phyloP scores from a whole-genome alignment of 257 asterid species.

The Primulina eburnea region DNA sequence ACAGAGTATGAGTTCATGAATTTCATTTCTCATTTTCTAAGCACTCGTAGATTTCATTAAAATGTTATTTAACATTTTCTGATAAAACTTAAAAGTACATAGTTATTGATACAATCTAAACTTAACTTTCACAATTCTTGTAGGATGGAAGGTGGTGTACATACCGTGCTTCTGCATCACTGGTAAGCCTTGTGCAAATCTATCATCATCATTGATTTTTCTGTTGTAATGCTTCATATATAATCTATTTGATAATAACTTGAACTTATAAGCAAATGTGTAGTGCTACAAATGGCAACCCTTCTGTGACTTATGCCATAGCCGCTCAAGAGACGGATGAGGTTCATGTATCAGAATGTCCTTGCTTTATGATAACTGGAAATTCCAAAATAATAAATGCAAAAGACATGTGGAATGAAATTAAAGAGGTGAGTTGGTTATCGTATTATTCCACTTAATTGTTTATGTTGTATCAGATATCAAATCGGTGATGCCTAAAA shows the following conservation, averaged over 20 bases:
- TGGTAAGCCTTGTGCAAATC: slow-evolving; percentile 39
- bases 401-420: slow-evolving; percentile 71
- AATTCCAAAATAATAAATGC: slow-evolving; percentile 51
- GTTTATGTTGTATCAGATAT: no score
- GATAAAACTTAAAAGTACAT: no score
- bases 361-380: slow-evolving; percentile 65
- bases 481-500: no score
- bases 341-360: slow-evolving; percentile 69
- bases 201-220: neutral
- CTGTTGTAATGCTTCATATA: neutral
- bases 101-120: neutral
- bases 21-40: slow-evolving; percentile 1
- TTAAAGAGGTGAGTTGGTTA: slow-evolving; percentile 53
- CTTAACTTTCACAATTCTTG: neutral
- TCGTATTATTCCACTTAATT: no score
- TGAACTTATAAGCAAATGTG: neutral
- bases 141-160: slow-evolving; percentile 35
- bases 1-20: slow-evolving; percentile 11
- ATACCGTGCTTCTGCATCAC: slow-evolving; percentile 74
- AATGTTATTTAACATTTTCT: no score
- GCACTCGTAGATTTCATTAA: no score
- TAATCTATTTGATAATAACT: neutral
- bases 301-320: slow-evolving; percentile 68
- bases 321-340: slow-evolving; percentile 69
- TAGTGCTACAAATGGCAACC: slow-evolving; percentile 54